A percentile compares a stretch with the other conserved stretches of the same genome.
phyloP scores from a whole-genome alignment of 106 monocot species.

The Hemerocallis citrina region DNA sequence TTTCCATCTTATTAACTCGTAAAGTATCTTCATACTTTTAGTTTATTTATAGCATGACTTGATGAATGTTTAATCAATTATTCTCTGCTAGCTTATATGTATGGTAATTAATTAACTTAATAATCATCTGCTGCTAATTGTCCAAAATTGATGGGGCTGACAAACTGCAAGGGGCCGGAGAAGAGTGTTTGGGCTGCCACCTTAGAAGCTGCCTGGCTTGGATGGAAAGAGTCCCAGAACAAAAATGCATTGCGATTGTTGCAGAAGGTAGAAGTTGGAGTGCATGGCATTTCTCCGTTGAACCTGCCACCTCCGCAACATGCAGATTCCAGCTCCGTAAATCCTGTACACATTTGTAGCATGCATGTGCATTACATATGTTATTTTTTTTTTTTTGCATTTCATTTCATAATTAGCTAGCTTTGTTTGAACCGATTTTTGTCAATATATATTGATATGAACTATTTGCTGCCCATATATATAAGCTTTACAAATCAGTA shows the following conservation, averaged over 20 bases:
- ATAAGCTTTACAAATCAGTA: not conserved
- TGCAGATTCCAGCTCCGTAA: conserved; percentile 8
- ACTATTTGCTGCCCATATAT: too few species aligned
- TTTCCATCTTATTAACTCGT: too few species aligned
- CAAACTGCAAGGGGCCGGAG: conserved; percentile 6
- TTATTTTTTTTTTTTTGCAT: too few species aligned
- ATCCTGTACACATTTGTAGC: not conserved
- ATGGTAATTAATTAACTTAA: too few species aligned
- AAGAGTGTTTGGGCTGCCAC: conserved; percentile 2
- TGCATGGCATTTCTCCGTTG: conserved; percentile 15
- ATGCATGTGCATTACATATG: too few species aligned
- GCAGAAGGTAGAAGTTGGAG: conserved; percentile 2
- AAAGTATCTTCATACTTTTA: too few species aligned
- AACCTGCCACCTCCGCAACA: conserved; percentile 26
- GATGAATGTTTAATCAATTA: too few species aligned
- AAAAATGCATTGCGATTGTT: conserved; percentile 7
- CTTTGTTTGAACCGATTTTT: too few species aligned
- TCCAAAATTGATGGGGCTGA: conserved; percentile 15
- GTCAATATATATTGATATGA: too few species aligned
- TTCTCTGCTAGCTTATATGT: too few species aligned
- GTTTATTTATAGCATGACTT: too few species aligned
- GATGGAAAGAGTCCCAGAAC: conserved; percentile 28
- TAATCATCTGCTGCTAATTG: conserved; percentile 5
- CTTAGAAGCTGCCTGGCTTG: conserved; percentile 10
- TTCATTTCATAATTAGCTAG: too few species aligned